phyloP scores from a whole-genome alignment of 2,329 filamentous ascomycete genomes.

The Coniochaeta hoffmannii region DNA sequence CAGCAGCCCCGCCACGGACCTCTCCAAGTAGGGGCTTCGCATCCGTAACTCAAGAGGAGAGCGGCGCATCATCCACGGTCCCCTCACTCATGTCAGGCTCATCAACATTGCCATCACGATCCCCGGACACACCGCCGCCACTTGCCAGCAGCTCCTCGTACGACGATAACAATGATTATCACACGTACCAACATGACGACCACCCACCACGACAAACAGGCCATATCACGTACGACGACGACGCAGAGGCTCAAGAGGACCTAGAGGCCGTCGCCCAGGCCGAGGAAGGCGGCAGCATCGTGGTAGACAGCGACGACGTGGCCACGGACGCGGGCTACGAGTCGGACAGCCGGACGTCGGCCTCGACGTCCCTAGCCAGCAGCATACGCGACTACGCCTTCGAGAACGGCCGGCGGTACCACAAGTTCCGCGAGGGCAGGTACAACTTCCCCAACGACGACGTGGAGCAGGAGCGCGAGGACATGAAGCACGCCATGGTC shows the following conservation, averaged over 20 bases:
- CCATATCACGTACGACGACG: not conserved
- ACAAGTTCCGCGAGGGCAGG: slow-evolving; percentile 43
- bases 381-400: slow-evolving; percentile 41
- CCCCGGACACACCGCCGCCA: not conserved
- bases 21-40: not conserved
- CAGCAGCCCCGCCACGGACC: not conserved
- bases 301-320: slow-evolving; percentile 19
- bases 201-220: not conserved
- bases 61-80: not conserved
- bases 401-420: slow-evolving; percentile 54
- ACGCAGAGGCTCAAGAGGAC: slow-evolving; percentile 6
- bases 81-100: not conserved
- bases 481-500: slow-evolving; percentile 48
- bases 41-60: not conserved
- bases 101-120: not conserved
- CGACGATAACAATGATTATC: not conserved
- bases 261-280: slow-evolving; percentile 16
- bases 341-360: slow-evolving; percentile 18
- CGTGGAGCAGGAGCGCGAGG: slow-evolving; percentile 49
- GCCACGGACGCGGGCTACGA: slow-evolving; percentile 22
- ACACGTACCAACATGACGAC: not conserved
- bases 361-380: slow-evolving; percentile 24
- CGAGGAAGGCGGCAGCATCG: slow-evolving; percentile 18
- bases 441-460: slow-evolving; percentile 57
- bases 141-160: not conserved